Percentiles rank a stretch among this genome's conserved stretches.
Conservation (phyloP, 768 basidiomycete genomes). For the Trametes meyenii region DNA sequence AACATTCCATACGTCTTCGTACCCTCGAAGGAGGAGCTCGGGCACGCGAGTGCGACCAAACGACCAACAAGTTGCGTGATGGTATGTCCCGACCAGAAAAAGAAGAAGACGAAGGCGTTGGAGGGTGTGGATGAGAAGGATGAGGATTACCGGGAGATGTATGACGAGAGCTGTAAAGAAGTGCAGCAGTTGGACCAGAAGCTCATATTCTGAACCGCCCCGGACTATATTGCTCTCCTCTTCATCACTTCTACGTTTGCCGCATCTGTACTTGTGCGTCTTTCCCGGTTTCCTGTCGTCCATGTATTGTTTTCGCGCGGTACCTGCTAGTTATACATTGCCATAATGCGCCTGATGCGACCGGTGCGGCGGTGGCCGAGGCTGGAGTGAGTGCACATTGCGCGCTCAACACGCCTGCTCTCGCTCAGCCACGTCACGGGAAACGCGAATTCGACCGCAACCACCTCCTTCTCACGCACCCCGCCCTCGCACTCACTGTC, state of each 20-base stretch:
- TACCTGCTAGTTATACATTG: slow-evolving; percentile 12
- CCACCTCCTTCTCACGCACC: slow-evolving; percentile 21
- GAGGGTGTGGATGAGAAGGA: slow-evolving; percentile 62
- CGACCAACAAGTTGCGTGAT: slow-evolving; percentile 98
- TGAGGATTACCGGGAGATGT: slow-evolving; percentile 84
- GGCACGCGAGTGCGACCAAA: slow-evolving; percentile 94
- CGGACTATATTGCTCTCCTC: slow-evolving; percentile 51
- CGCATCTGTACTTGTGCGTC: slow-evolving; percentile 23
- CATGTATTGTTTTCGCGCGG: slow-evolving; percentile 22
- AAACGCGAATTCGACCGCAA: slow-evolving; percentile 13
- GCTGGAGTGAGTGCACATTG: background rate
- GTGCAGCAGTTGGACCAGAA: slow-evolving; percentile 79
- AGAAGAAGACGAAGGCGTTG: slow-evolving; percentile 69
- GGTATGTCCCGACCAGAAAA: slow-evolving; percentile 83
- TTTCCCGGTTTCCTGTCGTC: slow-evolving; percentile 15
- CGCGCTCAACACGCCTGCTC: background rate
- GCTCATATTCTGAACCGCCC: slow-evolving; percentile 56
- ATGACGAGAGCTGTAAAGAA: slow-evolving; percentile 85
- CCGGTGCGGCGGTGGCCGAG: background rate
- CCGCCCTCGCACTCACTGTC: slow-evolving; percentile 25
- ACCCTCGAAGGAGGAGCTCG: slow-evolving; percentile 92
- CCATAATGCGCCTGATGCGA: slow-evolving; percentile 11
- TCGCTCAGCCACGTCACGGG: slow-evolving; percentile 33
- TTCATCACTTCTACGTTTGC: background rate
- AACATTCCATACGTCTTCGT: slow-evolving; percentile 90